Conservation (phyloP, 1,284 basidiomycete species). For the Farysia itapuensis region DNA sequence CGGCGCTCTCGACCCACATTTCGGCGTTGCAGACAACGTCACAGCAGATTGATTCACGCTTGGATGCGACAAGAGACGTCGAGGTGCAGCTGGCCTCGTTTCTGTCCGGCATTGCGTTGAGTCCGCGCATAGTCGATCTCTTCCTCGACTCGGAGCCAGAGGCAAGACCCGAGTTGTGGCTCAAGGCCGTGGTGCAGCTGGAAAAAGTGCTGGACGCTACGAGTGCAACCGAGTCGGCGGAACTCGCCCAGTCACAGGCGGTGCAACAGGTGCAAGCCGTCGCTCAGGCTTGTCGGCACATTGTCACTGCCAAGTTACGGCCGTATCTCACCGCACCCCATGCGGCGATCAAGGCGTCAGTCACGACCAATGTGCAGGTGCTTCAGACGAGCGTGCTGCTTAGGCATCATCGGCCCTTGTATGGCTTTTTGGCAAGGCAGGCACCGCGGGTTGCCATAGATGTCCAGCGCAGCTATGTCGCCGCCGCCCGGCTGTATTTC, state of each 20-base stretch:
- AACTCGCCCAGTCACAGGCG: constrained; percentile 63
- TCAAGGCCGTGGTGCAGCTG: constrained; percentile 75
- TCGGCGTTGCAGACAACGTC: constrained; percentile 86
- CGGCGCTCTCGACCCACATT: constrained; percentile 91
- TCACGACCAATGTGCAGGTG: constrained; percentile 90
- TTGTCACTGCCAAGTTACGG: constrained; percentile 80
- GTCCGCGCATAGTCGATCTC: constrained; percentile 75
- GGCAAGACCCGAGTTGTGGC: constrained; percentile 67
- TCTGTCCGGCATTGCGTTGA: constrained; percentile 76
- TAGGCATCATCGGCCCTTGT: constrained; percentile 71
- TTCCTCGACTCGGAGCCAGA: constrained; percentile 77
- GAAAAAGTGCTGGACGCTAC: constrained; percentile 74
- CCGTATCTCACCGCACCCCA: constrained; percentile 80
- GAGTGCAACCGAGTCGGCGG: constrained; percentile 61
- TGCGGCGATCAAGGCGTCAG: constrained; percentile 76
- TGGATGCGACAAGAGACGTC: constrained; percentile 80
- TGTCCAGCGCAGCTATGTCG: constrained; percentile 83
- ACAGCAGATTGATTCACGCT: constrained; percentile 80
- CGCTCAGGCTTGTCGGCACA: constrained; percentile 79
- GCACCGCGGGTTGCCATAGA: constrained; percentile 81
- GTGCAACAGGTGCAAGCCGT: constrained; percentile 79
- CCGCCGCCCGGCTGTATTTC: constrained; percentile 83
- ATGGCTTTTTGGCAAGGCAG: constrained; percentile 80
- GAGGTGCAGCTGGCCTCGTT: constrained; percentile 82
- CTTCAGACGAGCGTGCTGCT: constrained; percentile 84